Evolutionary conservation across 2,329 filamentous ascomycete genomes (phyloP), one percentile per base, ranked within the genome.

Genomic region (Paracamarosporium sp.): DNA sequence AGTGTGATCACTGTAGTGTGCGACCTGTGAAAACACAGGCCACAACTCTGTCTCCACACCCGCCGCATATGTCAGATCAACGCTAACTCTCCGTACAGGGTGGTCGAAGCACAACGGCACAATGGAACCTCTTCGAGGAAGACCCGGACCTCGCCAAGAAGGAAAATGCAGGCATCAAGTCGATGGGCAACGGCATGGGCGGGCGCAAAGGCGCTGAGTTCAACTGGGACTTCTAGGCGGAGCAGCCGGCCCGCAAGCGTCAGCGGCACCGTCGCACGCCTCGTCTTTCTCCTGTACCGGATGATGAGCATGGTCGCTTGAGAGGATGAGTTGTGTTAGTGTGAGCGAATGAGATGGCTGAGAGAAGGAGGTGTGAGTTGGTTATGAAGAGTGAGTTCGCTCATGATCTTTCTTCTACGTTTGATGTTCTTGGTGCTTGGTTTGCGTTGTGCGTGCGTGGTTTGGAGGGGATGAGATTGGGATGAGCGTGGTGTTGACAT

Each of bases 51-150:
- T n/a, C n/a, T n/a, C n/a, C n/a, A n/a, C n/a, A n/a, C n/a, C n/a
- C n/a, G n/a, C 17, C 5, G 35, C 35, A 38, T n/a, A 38, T n/a
- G n/a, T 5, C 5, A 38, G n/a, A 13, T n/a, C 7, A 17, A 8
- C 13, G 25, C 43, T 31, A n/a, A 46, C 43, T 31, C 5, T 15
- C 13, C 24, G 22, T 17, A 28, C 17, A 51, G 78, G 76, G 77
- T 5, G 74, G 74, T 1, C 71, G 74, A 53, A 78, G 68, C 40
- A 63, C 69, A 0, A 67, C 67, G 4, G 53, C 64, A 27, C 76
- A 65, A 57, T 84, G 80, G 79, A 74, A 69, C 1, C 69, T 82
- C 15, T 73, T 63, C 28, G 72, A 73, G 1, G 62, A 73, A 36
- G 64, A 61, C 3, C 66, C 71, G 7, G 65, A 65, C 13, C 56